Base-by-base conservation (phyloP, 2,329 filamentous ascomycete species). In the Penicillium sumatraense region DNA sequence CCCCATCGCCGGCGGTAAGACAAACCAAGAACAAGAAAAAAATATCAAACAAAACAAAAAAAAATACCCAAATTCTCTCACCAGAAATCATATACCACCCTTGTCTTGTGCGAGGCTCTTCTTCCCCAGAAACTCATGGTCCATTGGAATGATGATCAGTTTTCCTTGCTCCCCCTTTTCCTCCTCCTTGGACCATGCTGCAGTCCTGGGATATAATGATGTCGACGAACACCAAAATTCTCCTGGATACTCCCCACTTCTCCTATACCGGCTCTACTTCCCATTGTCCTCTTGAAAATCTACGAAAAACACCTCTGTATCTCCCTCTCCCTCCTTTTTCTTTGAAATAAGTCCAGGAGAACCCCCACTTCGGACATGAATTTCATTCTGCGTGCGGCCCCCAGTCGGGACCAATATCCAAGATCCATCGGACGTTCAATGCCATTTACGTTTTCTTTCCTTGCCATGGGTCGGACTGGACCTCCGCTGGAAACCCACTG, bases 1-100 rank as follows among this genome's bases (percentile, higher is more conserved):
- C 72, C 69, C n/a, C 74, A 74, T 52, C 69, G 72, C 52, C 63
- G 71, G 53, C 73, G 73, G 63, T 75, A 70, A 63, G 64, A n/a
- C n/a, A n/a, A n/a, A n/a, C n/a, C n/a, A 42, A 57, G 54, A 51
- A 42, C 56, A 62, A 56, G 45, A 62, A 55, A 49, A 53, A n/a
- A n/a, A n/a, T n/a, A n/a, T n/a, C 47, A 56, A 52, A 51, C 50
- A 49, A 49, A 31, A 9, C 10, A 33, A 23, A 48, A 38, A 46
- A 18, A 46, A 46, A 42, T n/a, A 42, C 38, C n/a, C 21, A 20
- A 24, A 23, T 31, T 14, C 20, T 31, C 57, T 61, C 54, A 51
- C 54, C 50, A 51, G 47, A 47, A 41, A 23, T 53, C n/a, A 29
- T 42, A 51, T 47, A 42, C 36, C 35, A 29, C 10, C 29, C 27